Percentiles rank a stretch among this genome's conserved stretches.
Conservation (phyloP, 441 rosid genomes). For the Raphanus hybrid region DNA sequence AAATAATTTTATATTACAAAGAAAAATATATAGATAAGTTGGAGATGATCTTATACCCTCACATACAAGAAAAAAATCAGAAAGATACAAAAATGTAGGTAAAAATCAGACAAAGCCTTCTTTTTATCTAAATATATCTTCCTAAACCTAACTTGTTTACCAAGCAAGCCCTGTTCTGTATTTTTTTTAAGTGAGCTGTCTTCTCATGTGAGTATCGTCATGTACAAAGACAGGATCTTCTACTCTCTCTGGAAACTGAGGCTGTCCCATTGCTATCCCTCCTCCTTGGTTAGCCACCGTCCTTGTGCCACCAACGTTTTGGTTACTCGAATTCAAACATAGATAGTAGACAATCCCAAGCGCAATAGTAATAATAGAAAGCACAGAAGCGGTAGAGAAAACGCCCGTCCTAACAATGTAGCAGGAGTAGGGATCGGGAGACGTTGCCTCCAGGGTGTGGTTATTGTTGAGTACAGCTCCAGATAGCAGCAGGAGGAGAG, state of each 20-base stretch:
- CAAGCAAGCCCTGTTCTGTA: conserved; percentile 1
- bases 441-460: conserved; percentile 57
- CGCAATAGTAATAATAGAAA: conserved; percentile 61
- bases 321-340: conserved; percentile 55
- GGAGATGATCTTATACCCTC: background rate
- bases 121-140: background rate
- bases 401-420: conserved; percentile 85
- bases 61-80: conserved; percentile 7
- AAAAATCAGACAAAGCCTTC: background rate
- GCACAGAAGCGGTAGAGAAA: conserved; percentile 73
- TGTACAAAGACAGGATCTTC: conserved; percentile 83
- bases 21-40: no score
- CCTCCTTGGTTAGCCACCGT: conserved; percentile 43
- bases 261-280: conserved; percentile 83
- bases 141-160: conserved; percentile 25
- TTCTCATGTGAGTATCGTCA: conserved; percentile 80
- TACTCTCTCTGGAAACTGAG: conserved; percentile 62
- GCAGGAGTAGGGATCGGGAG: conserved; percentile 66
- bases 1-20: no score
- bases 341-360: conserved; percentile 79
- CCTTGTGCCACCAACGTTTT: conserved; percentile 34
- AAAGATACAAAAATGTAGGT: background rate
- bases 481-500: conserved; percentile 74
- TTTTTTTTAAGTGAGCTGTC: conserved; percentile 67
- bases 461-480: conserved; percentile 81